Evolutionary conservation across 306 rosid species (phyloP), one percentile per base, ranked within the genome.

Genomic region (Trifolium fragiferum): DNA sequence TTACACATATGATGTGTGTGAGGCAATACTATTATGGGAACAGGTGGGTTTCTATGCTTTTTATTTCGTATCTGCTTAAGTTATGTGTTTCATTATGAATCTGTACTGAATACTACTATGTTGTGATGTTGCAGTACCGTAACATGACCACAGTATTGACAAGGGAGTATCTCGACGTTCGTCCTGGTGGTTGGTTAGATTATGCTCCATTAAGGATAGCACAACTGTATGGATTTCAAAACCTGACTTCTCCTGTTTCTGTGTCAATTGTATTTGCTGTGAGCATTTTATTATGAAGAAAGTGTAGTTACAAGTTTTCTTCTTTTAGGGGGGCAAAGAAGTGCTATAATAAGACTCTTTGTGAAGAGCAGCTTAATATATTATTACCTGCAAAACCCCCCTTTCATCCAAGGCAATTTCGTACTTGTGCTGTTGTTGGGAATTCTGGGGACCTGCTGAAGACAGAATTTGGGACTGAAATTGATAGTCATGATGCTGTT

Each of bases 361-460:
- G 97, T 72, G 97, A 94, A 84, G 98, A 94, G 70, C 88, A 88
- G 71, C 97, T 94, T 50, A 82, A 92, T 81, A 73, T 92, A 82
- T 73, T 94, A 75, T 84, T 94, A 64, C 98, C 98, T 9, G 88
- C 88, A 20, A 90, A 88, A 75, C 92, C 97, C 25, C 97, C 98
- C 70, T 94, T 94, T 77, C 94, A 85, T 79, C 98, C 98, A 51
- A 76, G 86, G 60, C 98, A 94, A 65, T 94, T 94, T 72, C 87
- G 16, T 62, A 82, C 85, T 1, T 94, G 97, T 82, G 98, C 98
- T 53, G 98, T 94, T 86, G 98, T 94, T 72, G 98, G 98, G 71
- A 94, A 94, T 77, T 92, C 98, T 14, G 98, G 98, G 64, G 98
- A 94, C 84, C 98, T 94, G 82, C 84, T 94, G 71, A 90, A 88